Base-by-base conservation (phyloP, 1,139 yeast species). In the Saccharomyces hybrid region DNA sequence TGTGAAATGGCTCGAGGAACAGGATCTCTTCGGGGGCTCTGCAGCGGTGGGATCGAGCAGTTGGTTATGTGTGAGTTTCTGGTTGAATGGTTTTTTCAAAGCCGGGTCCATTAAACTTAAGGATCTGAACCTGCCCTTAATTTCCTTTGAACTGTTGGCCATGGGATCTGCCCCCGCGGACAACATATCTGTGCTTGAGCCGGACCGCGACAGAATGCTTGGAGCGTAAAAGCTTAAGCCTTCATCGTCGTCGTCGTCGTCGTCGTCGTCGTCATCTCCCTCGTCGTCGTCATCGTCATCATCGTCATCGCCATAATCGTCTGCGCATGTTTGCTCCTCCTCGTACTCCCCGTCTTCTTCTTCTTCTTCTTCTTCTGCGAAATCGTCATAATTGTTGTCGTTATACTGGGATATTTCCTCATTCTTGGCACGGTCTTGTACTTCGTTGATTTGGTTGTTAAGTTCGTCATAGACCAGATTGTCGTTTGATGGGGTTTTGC, bases 61-160 rank as follows among this genome's bases (percentile, higher is more conserved):
- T 38, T 38, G 23, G 25, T 8, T 38, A 9, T 38, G 9, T 38
- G 44, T 16, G 25, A 9, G 11, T 9, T 38, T 38, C 25, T 38
- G 44, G 44, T 38, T 38, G 46, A 54, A 56, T 7, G 58, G 57
- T 2, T 54, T 53, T 23, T 55, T 51, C 26, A 51, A 34, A 5
- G 61, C 60, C 2, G 70, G 69, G 51, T 66, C 70, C 66, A 68
- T 67, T 28, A 68, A 61, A 58, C 70, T 66, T 49, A 68, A 54
- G 2, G 71, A 67, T 52, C 71, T 63, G 47, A 66, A 64, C 46
- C 71, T 59, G 7, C 66, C 65, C 46, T 57, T 58, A 11, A 54
- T 52, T 14, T 49, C 11, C 25, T 41, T 47, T 7, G 51, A 42
- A 16, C 51, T 38, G 20, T 49, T 27, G 46, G 54, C n/a, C 53